Evolutionary conservation across 805 yeast genomes (phyloP).

Genomic region (Kuraishia molischiana): DNA sequence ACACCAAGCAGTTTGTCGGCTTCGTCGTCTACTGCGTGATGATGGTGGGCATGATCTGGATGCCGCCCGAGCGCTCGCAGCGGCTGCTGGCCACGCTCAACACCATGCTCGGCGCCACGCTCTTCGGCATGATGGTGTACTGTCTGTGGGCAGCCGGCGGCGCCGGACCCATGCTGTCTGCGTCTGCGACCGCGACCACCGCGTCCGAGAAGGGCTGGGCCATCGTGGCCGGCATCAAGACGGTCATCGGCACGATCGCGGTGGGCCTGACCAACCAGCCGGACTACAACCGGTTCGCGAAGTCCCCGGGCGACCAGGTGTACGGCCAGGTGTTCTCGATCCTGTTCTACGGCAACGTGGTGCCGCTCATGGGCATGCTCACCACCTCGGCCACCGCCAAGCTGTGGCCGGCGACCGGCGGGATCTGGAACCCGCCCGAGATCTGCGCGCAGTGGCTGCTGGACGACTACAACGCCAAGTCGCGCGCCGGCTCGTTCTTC

Average conservation of each 20-base stretch:
- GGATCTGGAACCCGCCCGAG: constrained; percentile 37
- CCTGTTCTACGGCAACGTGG: constrained; percentile 10
- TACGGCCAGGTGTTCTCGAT: constrained; percentile 25
- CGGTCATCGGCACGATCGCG: constrained; percentile 29
- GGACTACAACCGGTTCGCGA: constrained; percentile 23
- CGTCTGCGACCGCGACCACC: constrained; percentile 3
- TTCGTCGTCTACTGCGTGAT: constrained; percentile 34
- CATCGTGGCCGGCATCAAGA: constrained; percentile 28
- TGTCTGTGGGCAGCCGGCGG: constrained; percentile 4
- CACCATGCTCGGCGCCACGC: background rate
- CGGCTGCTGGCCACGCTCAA: background rate
- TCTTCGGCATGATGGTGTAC: constrained; percentile 2
- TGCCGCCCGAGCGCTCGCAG: constrained; percentile 32
- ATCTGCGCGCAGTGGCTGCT: constrained; percentile 29
- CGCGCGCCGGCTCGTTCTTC: constrained; percentile 41
- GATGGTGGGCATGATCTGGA: constrained; percentile 26
- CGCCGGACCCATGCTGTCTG: constrained; percentile 2
- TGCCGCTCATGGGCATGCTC: constrained; percentile 36
- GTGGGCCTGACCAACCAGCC: constrained; percentile 28
- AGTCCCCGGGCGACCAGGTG: constrained; percentile 6
- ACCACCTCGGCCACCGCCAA: constrained; percentile 32
- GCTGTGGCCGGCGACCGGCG: constrained; percentile 23
- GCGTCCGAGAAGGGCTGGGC: constrained; percentile 23
- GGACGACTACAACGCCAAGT: constrained; percentile 23
- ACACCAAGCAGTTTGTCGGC: constrained; percentile 30